Evolutionary conservation across 1,284 basidiomycete species (phyloP).

Genomic region (Anthracocystis walkeri): DNA sequence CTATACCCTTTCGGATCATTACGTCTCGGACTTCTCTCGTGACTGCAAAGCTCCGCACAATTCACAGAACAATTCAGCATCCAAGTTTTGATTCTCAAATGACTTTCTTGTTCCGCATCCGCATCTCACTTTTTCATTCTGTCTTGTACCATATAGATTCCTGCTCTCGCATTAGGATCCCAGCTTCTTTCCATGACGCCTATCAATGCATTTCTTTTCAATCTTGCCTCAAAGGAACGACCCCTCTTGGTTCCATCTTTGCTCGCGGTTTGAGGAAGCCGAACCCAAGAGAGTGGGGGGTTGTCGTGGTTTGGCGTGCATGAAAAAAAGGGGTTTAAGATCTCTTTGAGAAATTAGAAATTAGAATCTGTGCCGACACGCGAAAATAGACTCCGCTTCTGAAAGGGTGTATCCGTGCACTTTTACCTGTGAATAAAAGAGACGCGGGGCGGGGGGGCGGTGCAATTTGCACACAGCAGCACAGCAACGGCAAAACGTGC

Average conservation of each 20-base stretch:
- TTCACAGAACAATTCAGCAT: background rate
- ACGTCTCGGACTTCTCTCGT: background rate
- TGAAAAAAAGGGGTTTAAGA: background rate
- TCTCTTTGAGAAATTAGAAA: background rate
- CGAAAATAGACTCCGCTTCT: background rate
- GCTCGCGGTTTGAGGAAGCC: too few relatives aligned
- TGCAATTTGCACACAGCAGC: too few relatives aligned
- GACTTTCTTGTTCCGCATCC: constrained; percentile 2
- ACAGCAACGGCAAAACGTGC: too few relatives aligned
- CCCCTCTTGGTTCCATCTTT: background rate
- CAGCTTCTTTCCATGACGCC: background rate
- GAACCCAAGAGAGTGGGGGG: background rate
- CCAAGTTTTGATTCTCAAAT: background rate
- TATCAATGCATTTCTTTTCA: background rate
- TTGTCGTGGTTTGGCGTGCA: background rate
- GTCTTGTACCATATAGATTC: constrained; percentile 6
- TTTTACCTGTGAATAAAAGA: too few relatives aligned
- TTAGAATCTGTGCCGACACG: background rate
- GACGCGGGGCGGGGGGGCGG: too few relatives aligned
- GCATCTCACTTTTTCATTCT: background rate
- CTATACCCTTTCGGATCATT: background rate
- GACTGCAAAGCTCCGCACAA: background rate
- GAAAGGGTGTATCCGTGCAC: too few relatives aligned
- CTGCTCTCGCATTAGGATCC: background rate
- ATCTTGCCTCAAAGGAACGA: background rate